Conservation (phyloP, 148 eudicot genomes). For the Silene conica region DNA sequence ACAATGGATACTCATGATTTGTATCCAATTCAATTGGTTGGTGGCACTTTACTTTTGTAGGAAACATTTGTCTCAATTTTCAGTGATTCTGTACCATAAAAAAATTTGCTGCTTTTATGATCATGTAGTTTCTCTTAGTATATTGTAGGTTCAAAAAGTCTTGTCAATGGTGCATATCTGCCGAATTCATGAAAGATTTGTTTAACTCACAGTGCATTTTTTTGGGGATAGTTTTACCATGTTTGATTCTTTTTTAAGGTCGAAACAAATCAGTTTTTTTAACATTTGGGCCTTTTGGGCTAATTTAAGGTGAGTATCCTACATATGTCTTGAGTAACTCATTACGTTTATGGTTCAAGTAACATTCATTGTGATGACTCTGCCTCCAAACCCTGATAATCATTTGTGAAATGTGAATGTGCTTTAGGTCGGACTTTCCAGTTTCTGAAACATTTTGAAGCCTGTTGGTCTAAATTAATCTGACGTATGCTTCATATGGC, state of each 20-base stretch:
- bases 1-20: not conserved
- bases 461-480: not conserved
- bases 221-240: not conserved
- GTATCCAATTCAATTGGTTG: not conserved
- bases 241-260: not conserved
- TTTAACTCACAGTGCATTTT: not conserved
- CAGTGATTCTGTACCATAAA: not conserved
- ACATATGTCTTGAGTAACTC: not conserved
- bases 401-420: not conserved
- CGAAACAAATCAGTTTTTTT: not conserved
- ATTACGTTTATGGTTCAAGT: not conserved
- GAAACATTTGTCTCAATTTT: not conserved
- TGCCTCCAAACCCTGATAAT: not conserved
- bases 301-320: not conserved
- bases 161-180: not conserved
- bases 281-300: not conserved
- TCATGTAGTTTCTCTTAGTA: not conserved
- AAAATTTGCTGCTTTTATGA: not conserved
- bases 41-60: not conserved
- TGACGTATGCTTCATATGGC: too few relatives aligned
- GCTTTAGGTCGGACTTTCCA: not conserved
- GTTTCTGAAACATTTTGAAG: not conserved
- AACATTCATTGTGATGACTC: not conserved
- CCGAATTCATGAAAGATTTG: not conserved
- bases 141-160: not conserved